Conservation (phyloP, 768 basidiomycete species). For the Neoboletus magnificus region DNA sequence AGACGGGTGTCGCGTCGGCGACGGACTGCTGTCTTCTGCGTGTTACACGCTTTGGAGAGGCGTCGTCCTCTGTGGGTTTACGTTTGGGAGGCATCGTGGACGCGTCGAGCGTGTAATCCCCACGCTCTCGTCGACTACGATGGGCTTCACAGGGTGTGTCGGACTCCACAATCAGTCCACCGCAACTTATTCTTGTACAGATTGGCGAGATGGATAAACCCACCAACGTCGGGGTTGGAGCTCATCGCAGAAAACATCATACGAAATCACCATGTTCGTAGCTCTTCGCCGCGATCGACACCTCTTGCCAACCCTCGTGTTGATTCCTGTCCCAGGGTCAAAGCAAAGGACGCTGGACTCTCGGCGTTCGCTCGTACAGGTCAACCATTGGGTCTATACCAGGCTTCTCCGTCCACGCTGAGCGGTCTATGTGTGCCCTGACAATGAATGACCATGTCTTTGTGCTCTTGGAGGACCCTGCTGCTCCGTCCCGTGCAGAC, state of each 20-base stretch:
- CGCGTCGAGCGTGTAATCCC: constrained; percentile 27
- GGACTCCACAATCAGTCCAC: neutral
- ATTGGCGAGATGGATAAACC: constrained; percentile 78
- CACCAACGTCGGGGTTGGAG: constrained; percentile 68
- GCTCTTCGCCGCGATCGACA: constrained; percentile 11
- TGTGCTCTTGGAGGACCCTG: constrained; percentile 73
- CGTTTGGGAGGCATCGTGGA: constrained; percentile 38
- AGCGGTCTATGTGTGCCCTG: constrained; percentile 71
- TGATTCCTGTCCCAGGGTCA: constrained; percentile 45
- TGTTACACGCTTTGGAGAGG: constrained; percentile 35
- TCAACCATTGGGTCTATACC: constrained; percentile 62
- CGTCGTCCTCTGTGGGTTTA: constrained; percentile 32
- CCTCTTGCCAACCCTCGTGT: constrained; percentile 11
- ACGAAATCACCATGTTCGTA: constrained; percentile 63
- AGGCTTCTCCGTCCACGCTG: constrained; percentile 48
- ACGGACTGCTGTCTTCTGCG: constrained; percentile 17
- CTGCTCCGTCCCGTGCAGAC: constrained; percentile 65
- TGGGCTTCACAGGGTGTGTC: constrained; percentile 65
- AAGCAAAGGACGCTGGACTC: constrained; percentile 60
- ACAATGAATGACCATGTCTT: constrained; percentile 82
- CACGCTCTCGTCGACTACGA: constrained; percentile 11
- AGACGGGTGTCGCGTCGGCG: constrained; percentile 1
- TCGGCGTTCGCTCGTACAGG: constrained; percentile 70
- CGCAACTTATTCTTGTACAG: constrained; percentile 33
- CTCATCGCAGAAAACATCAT: constrained; percentile 66